Evolutionary conservation across 768 basidiomycete species (phyloP).

Genomic region (Podaxis pistillaris): DNA sequence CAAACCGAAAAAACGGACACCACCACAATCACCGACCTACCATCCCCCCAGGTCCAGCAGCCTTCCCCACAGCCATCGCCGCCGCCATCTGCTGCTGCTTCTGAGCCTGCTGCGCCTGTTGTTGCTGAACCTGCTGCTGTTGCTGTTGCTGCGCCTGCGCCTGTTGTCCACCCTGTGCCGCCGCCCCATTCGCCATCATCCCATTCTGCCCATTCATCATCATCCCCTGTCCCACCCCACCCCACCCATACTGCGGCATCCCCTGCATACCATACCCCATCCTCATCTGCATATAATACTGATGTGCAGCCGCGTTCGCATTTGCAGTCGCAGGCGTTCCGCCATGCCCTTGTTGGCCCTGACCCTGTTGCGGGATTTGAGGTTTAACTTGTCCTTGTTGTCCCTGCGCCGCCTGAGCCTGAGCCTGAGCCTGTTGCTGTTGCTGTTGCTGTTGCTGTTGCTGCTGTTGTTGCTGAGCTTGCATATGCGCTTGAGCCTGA

Average conservation of each 20-base stretch:
- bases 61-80: neutral
- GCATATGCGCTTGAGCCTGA: neutral
- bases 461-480: neutral
- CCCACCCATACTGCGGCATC: neutral
- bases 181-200: conserved; percentile 6
- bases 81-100: conserved; percentile 4
- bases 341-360: too few species aligned
- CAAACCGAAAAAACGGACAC: neutral
- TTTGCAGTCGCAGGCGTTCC: neutral
- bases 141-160: neutral
- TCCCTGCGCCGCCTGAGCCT: neutral
- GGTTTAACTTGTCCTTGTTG: neutral
- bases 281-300: neutral
- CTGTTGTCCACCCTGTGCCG: neutral
- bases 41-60: neutral
- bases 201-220: neutral
- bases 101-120: conserved; percentile 4
- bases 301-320: neutral
- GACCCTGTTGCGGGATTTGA: neutral
- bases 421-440: conserved; percentile 9
- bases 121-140: neutral
- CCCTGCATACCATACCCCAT: conserved; percentile 2
- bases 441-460: conserved; percentile 13
- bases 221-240: neutral
- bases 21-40: neutral